Evolutionary conservation across 1,284 basidiomycete genomes (phyloP), one percentile per base, ranked within the genome.

Genomic region (Chiua sp.): DNA sequence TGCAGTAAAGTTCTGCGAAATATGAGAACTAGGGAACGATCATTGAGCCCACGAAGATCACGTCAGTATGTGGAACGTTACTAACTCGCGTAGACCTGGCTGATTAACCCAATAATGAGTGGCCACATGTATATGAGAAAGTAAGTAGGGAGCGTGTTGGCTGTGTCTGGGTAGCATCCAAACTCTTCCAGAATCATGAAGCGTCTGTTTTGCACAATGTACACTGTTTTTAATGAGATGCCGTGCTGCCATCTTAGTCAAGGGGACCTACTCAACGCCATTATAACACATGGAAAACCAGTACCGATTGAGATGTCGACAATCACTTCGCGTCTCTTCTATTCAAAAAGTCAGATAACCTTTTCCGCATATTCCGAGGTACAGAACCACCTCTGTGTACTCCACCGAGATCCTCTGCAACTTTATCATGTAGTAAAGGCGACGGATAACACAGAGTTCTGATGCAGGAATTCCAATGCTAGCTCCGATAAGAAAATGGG

Each of bases 131-230:
- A 72, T 49, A 76, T 61, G 30, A 88, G 64, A 28, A 79, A 65
- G 59, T 80, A 82, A 0, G 78, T 73, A 20, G 79, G 71, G 30
- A 72, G 68, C 1, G 82, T 82, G 63, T 83, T 80, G 62, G 78
- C 82, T 3, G 76, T 79, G 28, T 65, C 67, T 7, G 79, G 78
- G 47, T 70, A 73, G 66, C 86, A 88, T 3, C 87, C 87, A 37
- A 87, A 62, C 55, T 86, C 79, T 71, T 88, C 85, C 39, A 77
- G 77, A 53, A 89, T 84, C 59, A 83, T 69, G 69, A 81, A 90
- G 28, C 87, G 83, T 67, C 85, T 81, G 3, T 80, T 80, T 68
- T 85, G 81, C 7, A 67, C 60, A 3, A 72, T 23, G 56, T 66
- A 72, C 7, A 60, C 71, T 71, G 37, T 56, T 20, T 6, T 10